A percentile compares a stretch with the other conserved stretches of the same genome.
Evolutionary conservation across 768 basidiomycete genomes (phyloP).

Genomic region (Suillus cothurnatus): DNA sequence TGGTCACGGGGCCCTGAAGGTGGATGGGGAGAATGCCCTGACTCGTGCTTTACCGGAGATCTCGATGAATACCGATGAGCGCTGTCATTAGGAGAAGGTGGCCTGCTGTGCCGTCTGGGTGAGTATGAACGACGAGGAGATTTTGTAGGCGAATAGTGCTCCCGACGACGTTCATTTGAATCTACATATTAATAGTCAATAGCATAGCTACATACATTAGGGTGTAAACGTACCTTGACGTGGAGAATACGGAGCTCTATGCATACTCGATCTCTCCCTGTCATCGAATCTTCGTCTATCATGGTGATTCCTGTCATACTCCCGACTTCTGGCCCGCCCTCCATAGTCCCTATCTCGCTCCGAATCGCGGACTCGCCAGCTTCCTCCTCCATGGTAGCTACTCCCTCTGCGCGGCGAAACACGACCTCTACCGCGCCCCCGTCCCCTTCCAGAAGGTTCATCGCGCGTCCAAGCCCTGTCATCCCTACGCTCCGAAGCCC

Average conservation of each 20-base stretch:
- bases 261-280: not conserved
- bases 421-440: conserved; percentile 1
- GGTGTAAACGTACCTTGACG: not conserved
- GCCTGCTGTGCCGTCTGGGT: not conserved
- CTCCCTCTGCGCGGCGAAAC: not conserved
- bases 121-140: not conserved
- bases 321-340: conserved; percentile 19
- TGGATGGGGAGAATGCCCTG: not conserved
- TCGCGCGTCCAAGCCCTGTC: conserved; percentile 10
- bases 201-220: not conserved
- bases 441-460: not conserved
- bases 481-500: conserved; percentile 7
- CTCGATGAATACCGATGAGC: not conserved
- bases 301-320: conserved; percentile 18
- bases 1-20: not conserved
- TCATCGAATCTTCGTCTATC: conserved; percentile 6
- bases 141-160: not conserved
- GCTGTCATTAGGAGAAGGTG: not conserved
- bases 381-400: conserved; percentile 9
- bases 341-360: conserved; percentile 27
- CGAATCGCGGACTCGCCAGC: conserved; percentile 6
- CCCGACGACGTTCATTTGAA: not conserved
- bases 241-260: conserved; percentile 2
- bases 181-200: not conserved
- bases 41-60: not conserved